A percentile compares a stretch with the other conserved stretches of the same genome.
Evolutionary conservation across 306 rosid species (phyloP).

Genomic region (Inga laurina): DNA sequence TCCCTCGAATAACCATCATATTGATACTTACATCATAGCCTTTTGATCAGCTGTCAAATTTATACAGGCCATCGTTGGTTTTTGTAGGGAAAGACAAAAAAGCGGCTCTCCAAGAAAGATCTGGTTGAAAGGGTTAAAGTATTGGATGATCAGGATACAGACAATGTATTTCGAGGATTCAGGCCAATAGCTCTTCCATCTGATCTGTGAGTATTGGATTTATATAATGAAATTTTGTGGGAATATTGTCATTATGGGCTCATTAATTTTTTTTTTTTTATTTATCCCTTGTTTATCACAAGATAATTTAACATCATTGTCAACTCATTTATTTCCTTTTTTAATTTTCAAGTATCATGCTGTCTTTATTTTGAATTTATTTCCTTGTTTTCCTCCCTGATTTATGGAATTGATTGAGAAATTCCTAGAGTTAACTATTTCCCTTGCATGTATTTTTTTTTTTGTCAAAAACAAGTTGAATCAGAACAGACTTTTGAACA

Average conservation of each 20-base stretch:
- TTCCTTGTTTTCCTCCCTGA: background rate
- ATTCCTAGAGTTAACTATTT: background rate
- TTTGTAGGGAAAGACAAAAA: constrained; percentile 66
- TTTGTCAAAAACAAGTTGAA: background rate
- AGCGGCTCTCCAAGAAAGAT: constrained; percentile 67
- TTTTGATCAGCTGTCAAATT: constrained; percentile 10
- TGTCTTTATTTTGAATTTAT: background rate
- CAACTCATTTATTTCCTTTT: background rate
- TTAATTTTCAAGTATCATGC: background rate
- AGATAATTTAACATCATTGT: background rate
- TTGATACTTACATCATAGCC: background rate
- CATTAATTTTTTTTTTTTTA: background rate
- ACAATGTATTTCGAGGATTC: constrained; percentile 63
- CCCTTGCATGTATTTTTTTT: background rate
- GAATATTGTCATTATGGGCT: background rate
- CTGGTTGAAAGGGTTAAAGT: constrained; percentile 65
- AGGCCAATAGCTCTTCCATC: constrained; percentile 68
- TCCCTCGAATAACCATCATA: background rate
- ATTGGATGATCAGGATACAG: constrained; percentile 53
- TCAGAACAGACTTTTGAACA: background rate
- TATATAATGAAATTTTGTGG: constrained; percentile 10
- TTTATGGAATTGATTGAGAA: background rate
- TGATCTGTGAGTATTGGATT: constrained; percentile 62
- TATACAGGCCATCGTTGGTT: constrained; percentile 21
- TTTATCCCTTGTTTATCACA: background rate